Conservation (phyloP, 2,329 filamentous ascomycete species). For the Aspergillus brunneoviolaceus region DNA sequence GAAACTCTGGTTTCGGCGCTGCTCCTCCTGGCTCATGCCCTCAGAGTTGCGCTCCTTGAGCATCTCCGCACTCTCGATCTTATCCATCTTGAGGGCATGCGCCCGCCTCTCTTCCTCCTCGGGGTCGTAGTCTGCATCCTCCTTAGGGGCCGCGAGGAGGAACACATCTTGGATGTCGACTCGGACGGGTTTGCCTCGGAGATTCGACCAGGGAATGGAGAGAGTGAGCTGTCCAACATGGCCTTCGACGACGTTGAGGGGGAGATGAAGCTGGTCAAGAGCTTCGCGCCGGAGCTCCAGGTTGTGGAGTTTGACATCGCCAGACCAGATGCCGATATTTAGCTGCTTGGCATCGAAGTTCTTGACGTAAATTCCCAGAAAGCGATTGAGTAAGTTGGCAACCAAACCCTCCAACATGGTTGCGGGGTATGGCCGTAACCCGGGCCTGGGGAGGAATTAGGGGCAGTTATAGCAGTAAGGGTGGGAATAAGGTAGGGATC, state of each 20-base stretch:
- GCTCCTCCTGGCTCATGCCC: constrained; percentile 89
- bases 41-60: constrained; percentile 90
- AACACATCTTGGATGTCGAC: constrained; percentile 97
- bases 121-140: constrained; percentile 89
- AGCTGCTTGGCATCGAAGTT: constrained; percentile 98
- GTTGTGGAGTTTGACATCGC: constrained; percentile 91
- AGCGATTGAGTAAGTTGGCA: constrained; percentile 95
- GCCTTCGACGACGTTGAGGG: constrained; percentile 93
- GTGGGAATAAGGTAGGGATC: background rate
- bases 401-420: constrained; percentile 96
- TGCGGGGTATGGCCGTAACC: constrained; percentile 65
- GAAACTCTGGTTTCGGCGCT: constrained; percentile 97
- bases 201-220: constrained; percentile 94
- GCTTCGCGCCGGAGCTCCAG: constrained; percentile 92
- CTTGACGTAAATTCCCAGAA: constrained; percentile 99
- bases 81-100: constrained; percentile 97
- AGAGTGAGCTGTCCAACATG: constrained; percentile 90
- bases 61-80: constrained; percentile 92
- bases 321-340: constrained; percentile 98
- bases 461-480: background rate
- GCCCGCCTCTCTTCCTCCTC: constrained; percentile 85
- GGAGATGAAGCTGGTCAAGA: constrained; percentile 92
- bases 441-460: constrained; percentile 58
- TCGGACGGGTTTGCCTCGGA: constrained; percentile 90
- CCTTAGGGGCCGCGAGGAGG: constrained; percentile 88